These are phyloP conservation scores for Fusarium pseudoanthophilum DNA, from an alignment of 2,329 filamentous ascomycete genomes.

Conservation along the genomic window DNA sequence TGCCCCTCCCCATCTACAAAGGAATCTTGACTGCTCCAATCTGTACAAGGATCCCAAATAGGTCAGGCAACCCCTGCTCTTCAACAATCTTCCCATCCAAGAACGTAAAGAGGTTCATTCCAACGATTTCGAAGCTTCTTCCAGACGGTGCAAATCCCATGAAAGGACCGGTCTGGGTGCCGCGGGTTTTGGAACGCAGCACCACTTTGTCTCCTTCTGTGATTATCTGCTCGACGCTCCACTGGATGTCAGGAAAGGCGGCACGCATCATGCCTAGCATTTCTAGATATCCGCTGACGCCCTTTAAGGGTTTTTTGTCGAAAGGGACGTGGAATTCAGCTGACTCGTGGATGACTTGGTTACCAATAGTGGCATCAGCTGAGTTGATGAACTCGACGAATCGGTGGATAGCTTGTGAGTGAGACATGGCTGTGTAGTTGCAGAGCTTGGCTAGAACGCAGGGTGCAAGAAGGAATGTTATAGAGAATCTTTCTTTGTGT, in stretches of 20 bases:
- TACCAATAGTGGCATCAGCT: background rate
- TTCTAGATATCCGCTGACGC: rapidly evolving
- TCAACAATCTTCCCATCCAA: background rate
- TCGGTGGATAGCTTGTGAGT: background rate
- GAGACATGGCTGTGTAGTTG: background rate
- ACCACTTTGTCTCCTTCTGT: background rate
- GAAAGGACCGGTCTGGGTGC: background rate
- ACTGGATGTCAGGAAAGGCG: background rate
- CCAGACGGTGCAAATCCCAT: background rate
- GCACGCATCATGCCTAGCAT: background rate
- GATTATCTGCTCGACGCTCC: background rate
- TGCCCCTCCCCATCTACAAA: background rate
- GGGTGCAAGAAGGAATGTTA: background rate
- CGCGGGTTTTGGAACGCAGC: background rate
- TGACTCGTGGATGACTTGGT: background rate
- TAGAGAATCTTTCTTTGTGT: rapidly evolving
- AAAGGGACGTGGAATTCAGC: background rate
- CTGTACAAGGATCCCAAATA: background rate
- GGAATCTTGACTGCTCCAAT: background rate
- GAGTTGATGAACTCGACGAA: background rate
- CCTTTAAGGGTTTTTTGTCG: background rate
- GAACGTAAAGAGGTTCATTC: background rate
- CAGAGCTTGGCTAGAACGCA: background rate
- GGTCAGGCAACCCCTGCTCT: background rate
- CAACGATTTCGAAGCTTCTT: rapidly evolving